Base-by-base conservation (phyloP, 1,284 basidiomycete genomes). In the Termitomyces sp. region DNA sequence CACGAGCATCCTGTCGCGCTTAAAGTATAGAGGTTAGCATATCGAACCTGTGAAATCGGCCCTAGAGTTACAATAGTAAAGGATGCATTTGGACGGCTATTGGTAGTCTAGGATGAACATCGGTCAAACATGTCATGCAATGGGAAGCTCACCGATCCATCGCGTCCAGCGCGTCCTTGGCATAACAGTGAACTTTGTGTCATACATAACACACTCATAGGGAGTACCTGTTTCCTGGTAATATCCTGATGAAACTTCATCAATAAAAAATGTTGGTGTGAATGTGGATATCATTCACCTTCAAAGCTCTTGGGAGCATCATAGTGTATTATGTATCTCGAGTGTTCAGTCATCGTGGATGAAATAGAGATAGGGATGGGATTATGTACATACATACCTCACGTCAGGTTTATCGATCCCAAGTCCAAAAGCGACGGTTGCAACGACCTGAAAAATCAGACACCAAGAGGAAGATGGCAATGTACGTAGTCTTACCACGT, bases 331-430 rank as follows among this genome's bases (percentile, higher is more conserved):
- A 88, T 77, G 60, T 87, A 90, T 47, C 86, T 84, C 40, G 41
- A 9, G 28, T n/a, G 21, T 19, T 37, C 8, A 34, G 31, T 14
- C 38, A 16, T 14, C 34, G 18, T 3, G 6, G 14, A 43, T 13
- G 51, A 24, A 18, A 38, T 41, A 5, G 18, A 28, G n/a, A 18
- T 5, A 30, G 11, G 2, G 18, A 16, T 30, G 11, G 16, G 14
- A 11, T 24, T 5, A 24, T 24, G 21, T 28, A n/a, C 8, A n/a
- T 18, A 10, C 16, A 35, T 70, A 88, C 76, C 88, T 79, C 34
- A 91, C 88, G 62, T 92, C 83, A 2, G 81, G 71, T 66, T 93
- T 92, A 66, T 95, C 91, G 30, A 95, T 92, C 1, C 92, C 91
- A 75, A 93, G 86, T 1, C 92, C 91, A 62, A 94, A 94, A 1